Percentiles rank a stretch among this genome's conserved stretches.
These are phyloP conservation scores for Triticum urartu DNA, from an alignment of 176 grass and related monocot genomes.

Conservation along the genomic window DNA sequence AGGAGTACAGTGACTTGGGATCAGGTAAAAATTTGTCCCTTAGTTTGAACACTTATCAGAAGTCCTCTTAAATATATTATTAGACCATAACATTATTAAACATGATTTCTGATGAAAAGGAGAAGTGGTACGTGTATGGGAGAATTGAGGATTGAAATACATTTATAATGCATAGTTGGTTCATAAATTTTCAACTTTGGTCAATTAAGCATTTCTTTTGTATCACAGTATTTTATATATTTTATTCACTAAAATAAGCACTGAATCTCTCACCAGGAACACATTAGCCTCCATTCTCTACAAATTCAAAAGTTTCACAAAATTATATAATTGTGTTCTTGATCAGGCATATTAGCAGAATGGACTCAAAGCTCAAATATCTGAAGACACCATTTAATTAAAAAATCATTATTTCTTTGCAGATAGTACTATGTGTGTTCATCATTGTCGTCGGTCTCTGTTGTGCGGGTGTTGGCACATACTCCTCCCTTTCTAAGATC, in stretches of 20 bases:
- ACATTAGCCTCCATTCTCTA: background rate
- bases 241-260: background rate
- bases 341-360: background rate
- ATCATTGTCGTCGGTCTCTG: constrained; percentile 48
- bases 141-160: background rate
- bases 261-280: background rate
- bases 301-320: background rate
- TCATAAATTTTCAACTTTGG: background rate
- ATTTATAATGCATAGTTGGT: background rate
- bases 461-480: constrained; percentile 53
- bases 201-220: background rate
- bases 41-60: background rate
- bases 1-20: constrained; percentile 45
- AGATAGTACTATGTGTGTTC: constrained; percentile 43
- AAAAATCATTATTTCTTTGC: background rate
- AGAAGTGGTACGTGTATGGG: background rate
- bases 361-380: background rate
- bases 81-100: background rate
- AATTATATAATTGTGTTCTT: background rate
- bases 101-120: background rate
- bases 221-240: background rate
- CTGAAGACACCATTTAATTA: background rate
- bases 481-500: constrained; percentile 57
- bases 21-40: constrained; percentile 35
- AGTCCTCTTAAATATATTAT: background rate